A percentile compares a stretch with the other conserved stretches of the same genome.
phyloP scores from a whole-genome alignment of 176 grass and related monocot species.

The Ampelocalamus luodianensis region DNA sequence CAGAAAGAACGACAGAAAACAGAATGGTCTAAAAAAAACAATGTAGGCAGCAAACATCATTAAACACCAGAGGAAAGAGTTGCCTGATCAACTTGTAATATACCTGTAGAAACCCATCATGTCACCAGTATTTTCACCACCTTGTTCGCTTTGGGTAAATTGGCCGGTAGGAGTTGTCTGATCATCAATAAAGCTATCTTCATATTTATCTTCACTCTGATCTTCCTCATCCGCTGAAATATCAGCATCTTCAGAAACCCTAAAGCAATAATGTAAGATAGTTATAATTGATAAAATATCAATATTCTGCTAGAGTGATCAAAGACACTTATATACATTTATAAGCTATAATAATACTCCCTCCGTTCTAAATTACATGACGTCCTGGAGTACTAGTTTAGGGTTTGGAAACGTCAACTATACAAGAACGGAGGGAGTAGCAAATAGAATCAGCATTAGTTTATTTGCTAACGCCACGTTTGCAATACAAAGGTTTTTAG shows the following conservation, averaged over 20 bases:
- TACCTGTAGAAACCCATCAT: slow-evolving; percentile 89
- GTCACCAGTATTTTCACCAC: slow-evolving; percentile 47
- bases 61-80: background rate
- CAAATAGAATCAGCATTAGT: background rate
- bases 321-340: background rate
- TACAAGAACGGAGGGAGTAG: too few species aligned
- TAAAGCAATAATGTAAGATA: slow-evolving; percentile 42
- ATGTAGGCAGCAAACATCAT: background rate
- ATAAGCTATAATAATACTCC: background rate
- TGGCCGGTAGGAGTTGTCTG: slow-evolving; percentile 51
- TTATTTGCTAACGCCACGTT: slow-evolving; percentile 24
- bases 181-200: slow-evolving; percentile 91
- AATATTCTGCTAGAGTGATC: background rate
- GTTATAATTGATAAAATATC: slow-evolving; percentile 21
- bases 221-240: slow-evolving; percentile 78
- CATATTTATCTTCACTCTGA: slow-evolving; percentile 67
- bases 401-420: too few species aligned
- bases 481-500: background rate
- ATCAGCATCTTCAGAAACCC: slow-evolving; percentile 80
- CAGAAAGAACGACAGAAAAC: slow-evolving; percentile 31
- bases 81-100: slow-evolving; percentile 31
- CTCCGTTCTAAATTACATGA: too few species aligned
- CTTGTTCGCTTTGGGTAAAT: slow-evolving; percentile 56
- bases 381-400: too few species aligned
- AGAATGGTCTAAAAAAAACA: slow-evolving; percentile 16